Base-by-base conservation (phyloP, 2,329 filamentous ascomycete genomes). In the Gyromitra esculenta region DNA sequence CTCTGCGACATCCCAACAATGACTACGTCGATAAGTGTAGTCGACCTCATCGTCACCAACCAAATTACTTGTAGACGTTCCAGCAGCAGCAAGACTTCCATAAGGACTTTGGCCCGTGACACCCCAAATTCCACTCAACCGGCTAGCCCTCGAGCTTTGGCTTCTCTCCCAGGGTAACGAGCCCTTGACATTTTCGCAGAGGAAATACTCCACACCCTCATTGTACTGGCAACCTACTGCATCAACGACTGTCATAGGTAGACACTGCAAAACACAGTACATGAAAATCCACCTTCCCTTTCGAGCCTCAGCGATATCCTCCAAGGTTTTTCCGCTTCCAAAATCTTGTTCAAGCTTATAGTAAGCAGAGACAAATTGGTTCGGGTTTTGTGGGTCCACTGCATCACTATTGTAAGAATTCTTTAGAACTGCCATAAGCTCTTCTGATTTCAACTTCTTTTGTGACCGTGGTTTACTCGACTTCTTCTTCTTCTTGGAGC, bases 251-350 rank as follows among this genome's bases (percentile, higher is more conserved):
- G 95, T 85, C 86, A 93, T 90, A 3, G 92, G 92, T 31, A 95
- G 86, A 1, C 90, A 90, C 83, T 96, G 92, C 6, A 95, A 86
- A 7, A 93, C 88, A 5, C 89, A 90, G 81, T 95, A 95, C 73
- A 94, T 85, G 84, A 95, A 94, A 65, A 96, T 85, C 92, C 92
- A 96, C 82, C 91, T 89, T 13, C 92, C 92, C 56, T 91, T 88
- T 56, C 92, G 88, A 80, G 91, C 87, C 80, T 94, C 91, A 45
- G 86, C 86, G 54, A 94, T 84, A 79, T 94, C 91, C n/a, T 87
- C 85, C 39, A 90, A 86, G 50, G 85, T 87, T 82, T 89, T 90
- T 73, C 89, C 88, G 76, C 87, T 87, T 21, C 89, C 89, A 76
- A 92, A 89, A 60, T 90, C 89, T 45, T 87, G 84, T 83, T 95